phyloP scores from a whole-genome alignment of 176 grass and related monocot species.

The Oryza australiensis region DNA sequence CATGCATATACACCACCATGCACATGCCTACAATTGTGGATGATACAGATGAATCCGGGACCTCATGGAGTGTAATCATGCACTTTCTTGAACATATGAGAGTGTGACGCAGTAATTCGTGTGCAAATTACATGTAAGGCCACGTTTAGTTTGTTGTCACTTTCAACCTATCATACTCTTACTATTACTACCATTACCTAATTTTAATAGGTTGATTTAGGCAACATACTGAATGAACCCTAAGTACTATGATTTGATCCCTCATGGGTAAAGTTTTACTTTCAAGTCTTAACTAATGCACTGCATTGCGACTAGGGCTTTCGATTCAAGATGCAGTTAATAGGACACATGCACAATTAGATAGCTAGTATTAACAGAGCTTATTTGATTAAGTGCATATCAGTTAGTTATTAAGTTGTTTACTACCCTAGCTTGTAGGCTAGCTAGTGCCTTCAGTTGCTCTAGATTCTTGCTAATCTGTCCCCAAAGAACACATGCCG shows the following conservation, averaged over 20 bases:
- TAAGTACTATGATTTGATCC: not conserved
- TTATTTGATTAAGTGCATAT: constrained; percentile 4
- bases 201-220: too few species aligned
- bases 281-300: not conserved
- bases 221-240: too few species aligned
- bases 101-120: not conserved
- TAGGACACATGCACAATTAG: constrained; percentile 22
- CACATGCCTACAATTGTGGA: not conserved
- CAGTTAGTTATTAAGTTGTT: constrained; percentile 3
- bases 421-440: not conserved
- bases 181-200: too few species aligned
- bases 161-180: too few species aligned
- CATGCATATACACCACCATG: not conserved
- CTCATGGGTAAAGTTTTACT: not conserved
- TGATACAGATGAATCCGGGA: not conserved
- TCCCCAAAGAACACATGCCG: constrained; percentile 26
- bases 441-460: constrained; percentile 1
- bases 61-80: not conserved
- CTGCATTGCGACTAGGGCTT: not conserved
- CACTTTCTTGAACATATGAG: not conserved
- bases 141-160: too few species aligned
- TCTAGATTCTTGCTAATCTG: constrained; percentile 36
- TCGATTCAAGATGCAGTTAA: constrained; percentile 21
- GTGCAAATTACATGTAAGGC: not conserved
- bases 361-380: too few species aligned